Conservation (phyloP, 2,329 filamentous ascomycete genomes). For the Metarhizium humberi region DNA sequence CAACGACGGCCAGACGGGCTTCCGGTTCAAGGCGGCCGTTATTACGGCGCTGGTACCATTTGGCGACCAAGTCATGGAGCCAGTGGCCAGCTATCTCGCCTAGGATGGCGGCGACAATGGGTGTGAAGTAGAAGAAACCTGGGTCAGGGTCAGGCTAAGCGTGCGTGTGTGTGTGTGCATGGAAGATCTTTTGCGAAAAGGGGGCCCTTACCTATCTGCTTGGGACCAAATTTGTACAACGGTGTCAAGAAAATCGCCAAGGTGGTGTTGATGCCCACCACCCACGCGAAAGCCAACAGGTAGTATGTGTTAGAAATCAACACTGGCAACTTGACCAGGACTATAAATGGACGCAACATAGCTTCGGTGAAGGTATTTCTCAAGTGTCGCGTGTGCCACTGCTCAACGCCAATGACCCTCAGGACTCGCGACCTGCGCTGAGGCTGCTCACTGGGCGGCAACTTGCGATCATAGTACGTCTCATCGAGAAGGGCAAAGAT, state of each 20-base stretch:
- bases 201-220: conserved; percentile 30
- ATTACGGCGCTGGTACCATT: conserved; percentile 33
- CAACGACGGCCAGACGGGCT: conserved; percentile 39
- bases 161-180: background rate
- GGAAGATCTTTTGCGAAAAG: background rate
- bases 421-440: conserved; percentile 16
- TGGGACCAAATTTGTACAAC: conserved; percentile 39
- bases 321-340: conserved; percentile 29
- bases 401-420: conserved; percentile 10
- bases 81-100: conserved; percentile 46
- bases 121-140: conserved; percentile 46
- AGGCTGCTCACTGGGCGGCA: conserved; percentile 17
- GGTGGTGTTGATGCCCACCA: conserved; percentile 47
- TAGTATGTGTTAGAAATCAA: conserved; percentile 18
- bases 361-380: conserved; percentile 30
- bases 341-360: conserved; percentile 26
- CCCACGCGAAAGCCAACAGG: conserved; percentile 34
- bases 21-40: conserved; percentile 48
- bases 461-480: conserved; percentile 39
- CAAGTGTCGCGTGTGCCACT: conserved; percentile 1
- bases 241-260: conserved; percentile 40
- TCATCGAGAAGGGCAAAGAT: conserved; percentile 34
- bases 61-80: conserved; percentile 42
- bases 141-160: background rate
- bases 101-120: conserved; percentile 42